Evolutionary conservation across 1,284 basidiomycete genomes (phyloP).

Genomic region (Coniophora puteana): DNA sequence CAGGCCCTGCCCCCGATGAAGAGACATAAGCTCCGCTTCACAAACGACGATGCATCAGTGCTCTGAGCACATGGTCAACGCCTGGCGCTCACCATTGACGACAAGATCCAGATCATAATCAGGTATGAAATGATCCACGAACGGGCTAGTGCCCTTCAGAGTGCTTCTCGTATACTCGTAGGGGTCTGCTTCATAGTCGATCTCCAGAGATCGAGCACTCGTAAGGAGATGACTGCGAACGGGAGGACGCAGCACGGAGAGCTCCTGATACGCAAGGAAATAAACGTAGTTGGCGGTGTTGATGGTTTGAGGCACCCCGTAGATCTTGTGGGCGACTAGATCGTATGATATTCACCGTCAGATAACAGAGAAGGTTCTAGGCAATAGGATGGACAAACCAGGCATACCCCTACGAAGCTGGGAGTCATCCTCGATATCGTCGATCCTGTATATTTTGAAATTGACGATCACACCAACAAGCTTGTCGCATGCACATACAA

Average conservation of each 20-base stretch:
- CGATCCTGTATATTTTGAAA: slow-evolving; percentile 48
- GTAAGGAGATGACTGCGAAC: not conserved
- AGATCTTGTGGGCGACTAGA: slow-evolving; percentile 76
- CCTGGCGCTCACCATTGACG: slow-evolving; percentile 54
- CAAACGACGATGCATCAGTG: too few relatives aligned
- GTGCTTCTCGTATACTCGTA: slow-evolving; percentile 8
- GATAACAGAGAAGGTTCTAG: not conserved
- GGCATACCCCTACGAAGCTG: slow-evolving; percentile 72
- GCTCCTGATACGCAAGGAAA: slow-evolving; percentile 83
- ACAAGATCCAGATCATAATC: slow-evolving; percentile 52
- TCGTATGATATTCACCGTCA: not conserved
- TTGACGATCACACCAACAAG: not conserved
- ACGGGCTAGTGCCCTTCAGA: slow-evolving; percentile 17
- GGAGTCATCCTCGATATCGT: slow-evolving; percentile 83
- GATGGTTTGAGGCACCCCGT: slow-evolving; percentile 79
- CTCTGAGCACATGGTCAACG: not conserved
- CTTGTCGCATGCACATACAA: slow-evolving; percentile 10
- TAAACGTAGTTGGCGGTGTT: slow-evolving; percentile 90
- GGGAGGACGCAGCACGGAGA: slow-evolving; percentile 33
- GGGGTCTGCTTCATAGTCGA: slow-evolving; percentile 11
- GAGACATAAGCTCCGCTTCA: slow-evolving; percentile 68
- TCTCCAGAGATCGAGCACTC: slow-evolving; percentile 5
- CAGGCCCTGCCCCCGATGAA: slow-evolving; percentile 81
- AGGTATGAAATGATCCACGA: slow-evolving; percentile 22
- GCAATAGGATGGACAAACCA: slow-evolving; percentile 36